Conservation (phyloP, 495 filamentous ascomycete genomes). For the Podospora pseudopauciseta region DNA sequence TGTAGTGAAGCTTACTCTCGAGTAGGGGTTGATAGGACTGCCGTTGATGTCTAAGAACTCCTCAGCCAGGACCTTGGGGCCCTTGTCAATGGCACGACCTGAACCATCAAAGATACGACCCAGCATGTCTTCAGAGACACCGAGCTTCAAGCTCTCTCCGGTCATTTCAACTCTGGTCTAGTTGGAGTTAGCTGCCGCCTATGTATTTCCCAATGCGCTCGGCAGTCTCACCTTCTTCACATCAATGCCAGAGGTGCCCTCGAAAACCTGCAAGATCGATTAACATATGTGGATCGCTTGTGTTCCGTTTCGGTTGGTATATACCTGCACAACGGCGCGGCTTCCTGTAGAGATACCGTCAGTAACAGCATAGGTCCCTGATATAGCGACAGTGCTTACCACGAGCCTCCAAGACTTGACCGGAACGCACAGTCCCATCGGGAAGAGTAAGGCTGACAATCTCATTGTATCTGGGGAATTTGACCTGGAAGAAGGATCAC, state of each 20-base stretch:
- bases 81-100: conserved; percentile 95
- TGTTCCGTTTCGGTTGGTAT: neutral
- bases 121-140: conserved; percentile 99
- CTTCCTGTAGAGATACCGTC: conserved; percentile 55
- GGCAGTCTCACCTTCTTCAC: conserved; percentile 79
- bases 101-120: conserved; percentile 98
- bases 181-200: conserved; percentile 16
- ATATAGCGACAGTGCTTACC: conserved; percentile 49
- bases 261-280: conserved; percentile 70
- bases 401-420: conserved; percentile 95
- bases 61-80: conserved; percentile 95
- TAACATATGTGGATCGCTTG: conserved; percentile 8
- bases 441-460: conserved; percentile 94
- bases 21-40: conserved; percentile 97
- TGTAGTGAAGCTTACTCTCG: conserved; percentile 59
- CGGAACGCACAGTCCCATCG: conserved; percentile 89
- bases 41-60: conserved; percentile 99
- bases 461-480: conserved; percentile 96
- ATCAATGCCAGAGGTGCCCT: conserved; percentile 95
- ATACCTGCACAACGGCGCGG: conserved; percentile 90
- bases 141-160: conserved; percentile 93
- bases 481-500: conserved; percentile 60
- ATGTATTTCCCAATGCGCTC: neutral
- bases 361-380: conserved; percentile 10
- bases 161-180: conserved; percentile 96